phyloP scores from a whole-genome alignment of 225 moss, liverwort and hornwort species.

The Thuidium tamariscinum region DNA sequence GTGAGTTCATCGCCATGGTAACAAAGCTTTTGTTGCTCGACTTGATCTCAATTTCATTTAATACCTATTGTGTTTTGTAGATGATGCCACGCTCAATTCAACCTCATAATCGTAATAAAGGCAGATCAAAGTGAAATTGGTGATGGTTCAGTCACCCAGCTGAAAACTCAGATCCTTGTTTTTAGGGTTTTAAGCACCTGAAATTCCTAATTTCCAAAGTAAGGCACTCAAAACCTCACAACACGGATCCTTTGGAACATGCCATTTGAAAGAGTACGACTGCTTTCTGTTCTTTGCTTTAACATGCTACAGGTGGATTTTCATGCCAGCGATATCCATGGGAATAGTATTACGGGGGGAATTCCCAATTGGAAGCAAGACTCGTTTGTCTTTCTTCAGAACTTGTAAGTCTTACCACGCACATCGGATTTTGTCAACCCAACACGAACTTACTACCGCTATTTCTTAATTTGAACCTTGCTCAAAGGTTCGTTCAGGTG shows the following conservation, averaged over 20 bases:
- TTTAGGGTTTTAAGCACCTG: background rate
- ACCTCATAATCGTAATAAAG: background rate
- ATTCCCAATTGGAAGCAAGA: background rate
- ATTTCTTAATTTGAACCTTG: background rate
- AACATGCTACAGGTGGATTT: background rate
- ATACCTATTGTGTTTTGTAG: background rate
- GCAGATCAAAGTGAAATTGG: background rate
- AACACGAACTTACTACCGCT: too few species aligned
- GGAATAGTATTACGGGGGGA: background rate
- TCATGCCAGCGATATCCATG: background rate
- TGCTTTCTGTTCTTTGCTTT: background rate
- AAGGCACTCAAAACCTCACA: too few species aligned
- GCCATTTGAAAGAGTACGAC: background rate
- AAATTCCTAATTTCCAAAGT: background rate
- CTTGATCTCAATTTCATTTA: background rate
- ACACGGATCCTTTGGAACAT: too few species aligned
- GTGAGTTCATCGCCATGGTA: background rate
- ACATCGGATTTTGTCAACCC: background rate
- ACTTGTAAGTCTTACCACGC: too few species aligned
- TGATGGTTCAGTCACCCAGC: background rate
- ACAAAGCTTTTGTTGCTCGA: background rate
- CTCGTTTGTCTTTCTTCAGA: constrained; percentile 3
- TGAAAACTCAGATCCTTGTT: background rate
- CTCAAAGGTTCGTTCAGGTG: background rate
- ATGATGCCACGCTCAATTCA: background rate